Percentiles rank a stretch among this genome's conserved stretches.
phyloP scores from a whole-genome alignment of 345 rosid genomes.

The Hibiscus tridactylites region DNA sequence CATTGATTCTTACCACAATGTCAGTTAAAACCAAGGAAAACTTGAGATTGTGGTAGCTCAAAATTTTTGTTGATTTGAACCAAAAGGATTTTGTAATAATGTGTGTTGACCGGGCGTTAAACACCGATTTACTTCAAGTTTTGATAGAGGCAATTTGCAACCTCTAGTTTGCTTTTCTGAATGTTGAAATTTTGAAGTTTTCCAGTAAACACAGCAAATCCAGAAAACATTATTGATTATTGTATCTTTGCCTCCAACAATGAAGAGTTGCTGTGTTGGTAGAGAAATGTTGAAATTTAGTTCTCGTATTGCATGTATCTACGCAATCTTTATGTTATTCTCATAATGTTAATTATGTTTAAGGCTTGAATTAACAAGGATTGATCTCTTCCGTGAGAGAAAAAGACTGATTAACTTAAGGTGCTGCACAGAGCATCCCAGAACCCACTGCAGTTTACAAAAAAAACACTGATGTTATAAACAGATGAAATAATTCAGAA shows the following conservation, averaged over 20 bases:
- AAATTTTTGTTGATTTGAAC: slow-evolving; percentile 9
- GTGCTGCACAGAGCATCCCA: background rate
- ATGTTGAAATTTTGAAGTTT: background rate
- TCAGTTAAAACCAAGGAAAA: slow-evolving; percentile 31
- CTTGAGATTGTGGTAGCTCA: slow-evolving; percentile 7
- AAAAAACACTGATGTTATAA: background rate
- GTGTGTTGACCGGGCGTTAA: background rate
- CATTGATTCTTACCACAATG: slow-evolving; percentile 71
- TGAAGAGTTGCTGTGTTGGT: background rate
- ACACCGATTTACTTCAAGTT: background rate
- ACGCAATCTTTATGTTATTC: background rate
- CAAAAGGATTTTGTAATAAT: slow-evolving; percentile 15
- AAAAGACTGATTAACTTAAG: background rate
- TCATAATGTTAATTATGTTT: background rate
- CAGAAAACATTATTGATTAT: too few relatives aligned
- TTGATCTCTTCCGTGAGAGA: background rate
- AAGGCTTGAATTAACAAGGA: background rate
- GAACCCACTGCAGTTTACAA: background rate
- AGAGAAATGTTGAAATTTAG: background rate
- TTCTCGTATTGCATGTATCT: background rate
- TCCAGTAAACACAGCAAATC: too few relatives aligned
- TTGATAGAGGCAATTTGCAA: background rate
- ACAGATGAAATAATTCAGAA: background rate
- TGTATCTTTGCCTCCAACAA: background rate
- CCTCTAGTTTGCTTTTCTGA: background rate